Base-by-base conservation (phyloP, 2,329 filamentous ascomycete species). In the Zymoseptoria brevis region DNA sequence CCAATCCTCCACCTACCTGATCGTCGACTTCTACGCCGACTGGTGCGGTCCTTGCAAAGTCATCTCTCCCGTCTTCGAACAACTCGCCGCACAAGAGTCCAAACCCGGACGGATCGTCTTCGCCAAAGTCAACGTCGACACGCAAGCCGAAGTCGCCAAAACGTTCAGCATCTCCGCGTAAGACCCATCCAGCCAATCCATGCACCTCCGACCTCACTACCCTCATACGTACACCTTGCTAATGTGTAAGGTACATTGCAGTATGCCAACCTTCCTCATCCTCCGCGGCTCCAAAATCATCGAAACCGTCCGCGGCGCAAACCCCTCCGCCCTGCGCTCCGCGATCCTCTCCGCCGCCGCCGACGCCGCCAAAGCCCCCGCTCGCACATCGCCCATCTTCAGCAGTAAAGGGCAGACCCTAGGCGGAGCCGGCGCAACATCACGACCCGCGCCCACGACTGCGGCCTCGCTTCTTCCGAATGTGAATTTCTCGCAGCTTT, bases 31-130 rank as follows among this genome's bases (percentile, higher is more conserved):
- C 69, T 71, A 71, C 60, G 69, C 70, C 29, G 68, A 70, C 63
- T 83, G 81, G 80, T 83, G 81, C 68, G 80, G 80, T 1, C 81
- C 81, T 26, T 83, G 81, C 75, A 81, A 81, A 67, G 74, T 77
- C 35, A 80, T 83, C 57, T 76, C 76, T 2, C 81, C 81, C 29
- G 72, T 79, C 62, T 78, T 82, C 67, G 76, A 78, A 57, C 72
- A 78, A 64, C 75, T 83, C 57, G 81, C 80, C 60, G 75, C 78
- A 56, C 75, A 76, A 52, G 79, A 83, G 67, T 66, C 73, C 22
- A 76, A 78, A 59, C 73, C 75, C 0, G 75, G 75, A 16, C 74
- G 73, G 48, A 71, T 83, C 21, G 75, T 76, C 26, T 83, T 83
- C 67, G 74, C 76, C 63, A 82, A 83, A 73, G 77, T 83, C 30